Evolutionary conservation across 1,284 basidiomycete genomes (phyloP), one percentile per base, ranked within the genome.

Genomic region (Mycena sp.): DNA sequence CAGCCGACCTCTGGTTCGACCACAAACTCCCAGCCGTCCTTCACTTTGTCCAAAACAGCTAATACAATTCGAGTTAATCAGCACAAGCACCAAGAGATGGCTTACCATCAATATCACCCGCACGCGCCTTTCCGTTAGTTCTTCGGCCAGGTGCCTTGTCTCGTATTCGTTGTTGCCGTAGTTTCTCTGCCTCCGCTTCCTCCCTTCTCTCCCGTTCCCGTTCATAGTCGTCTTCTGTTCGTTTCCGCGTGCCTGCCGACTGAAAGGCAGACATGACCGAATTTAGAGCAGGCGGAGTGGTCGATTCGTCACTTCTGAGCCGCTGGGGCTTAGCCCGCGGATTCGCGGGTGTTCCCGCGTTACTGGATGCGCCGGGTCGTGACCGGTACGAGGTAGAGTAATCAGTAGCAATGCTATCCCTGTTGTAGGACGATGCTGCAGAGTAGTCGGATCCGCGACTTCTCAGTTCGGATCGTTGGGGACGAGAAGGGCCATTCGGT

Each of bases 1-100:
- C 63, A 60, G 25, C 91, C 84, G 80, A 95, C 95, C 80, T 96
- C 94, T 60, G 92, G 89, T 74, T 96, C 90, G 71, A 94, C 90
- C 59, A 97, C 90, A 77, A 95, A 93, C 72, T 95, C 94, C 96
- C 96, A 99, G 71, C 95, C 95, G 75, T 93, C 92, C 77, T 89
- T 91, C 73, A 98, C 94, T 79, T 94, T 90, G 73, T 94, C 90
- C 74, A 99, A 83, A 4, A 98, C 90, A 71, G 91, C 95, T 96
- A 75, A 37, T 34, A 52, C 48, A 65, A 46, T 65, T 46, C 67
- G 22, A 67, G 66, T 60, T 41, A 55, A 65, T 22, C 22, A 56
- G 71, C 67, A 57, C 44, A 34, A 67, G 62, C n/a, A 67, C 30
- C 50, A 62, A 56, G 63, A 30, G 57, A n/a, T 63, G 69, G 80